These are phyloP conservation scores for Curvularia spicifera DNA, from an alignment of 2,329 filamentous ascomycete genomes.

Conservation along the genomic window DNA sequence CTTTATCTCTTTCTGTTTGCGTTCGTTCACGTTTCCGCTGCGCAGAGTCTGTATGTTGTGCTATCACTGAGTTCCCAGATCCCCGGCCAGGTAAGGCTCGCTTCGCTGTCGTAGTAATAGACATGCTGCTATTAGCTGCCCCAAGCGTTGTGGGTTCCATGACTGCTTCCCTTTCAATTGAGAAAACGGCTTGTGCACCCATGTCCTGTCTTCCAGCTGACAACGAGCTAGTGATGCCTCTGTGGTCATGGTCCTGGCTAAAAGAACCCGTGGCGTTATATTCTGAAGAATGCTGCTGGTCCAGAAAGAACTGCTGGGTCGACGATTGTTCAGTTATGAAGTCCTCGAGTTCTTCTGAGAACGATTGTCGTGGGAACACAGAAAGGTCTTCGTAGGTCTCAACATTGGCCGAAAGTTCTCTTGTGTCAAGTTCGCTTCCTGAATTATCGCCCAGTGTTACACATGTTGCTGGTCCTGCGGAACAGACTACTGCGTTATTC, in stretches of 20 bases:
- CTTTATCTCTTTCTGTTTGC: not conserved
- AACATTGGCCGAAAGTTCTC: not conserved
- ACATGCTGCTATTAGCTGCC: not conserved
- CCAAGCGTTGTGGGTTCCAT: not conserved
- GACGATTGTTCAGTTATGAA: not conserved
- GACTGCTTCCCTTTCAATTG: not conserved
- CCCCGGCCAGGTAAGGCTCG: not conserved
- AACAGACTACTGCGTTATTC: not conserved
- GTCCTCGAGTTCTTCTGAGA: not conserved
- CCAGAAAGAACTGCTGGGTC: not conserved
- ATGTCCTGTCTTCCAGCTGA: not conserved
- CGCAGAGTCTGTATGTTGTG: not conserved
- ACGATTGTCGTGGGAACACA: not conserved
- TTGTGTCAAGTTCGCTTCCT: not conserved
- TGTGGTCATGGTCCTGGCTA: not conserved
- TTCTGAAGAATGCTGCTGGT: not conserved
- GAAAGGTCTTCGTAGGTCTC: conserved; percentile 1
- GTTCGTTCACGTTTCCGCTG: not conserved
- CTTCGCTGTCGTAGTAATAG: not conserved
- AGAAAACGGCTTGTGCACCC: not conserved
- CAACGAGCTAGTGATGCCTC: not conserved
- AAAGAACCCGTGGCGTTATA: not conserved
- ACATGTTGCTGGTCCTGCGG: not conserved
- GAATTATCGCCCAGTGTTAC: not conserved
- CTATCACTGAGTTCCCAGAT: not conserved